These are phyloP conservation scores for Pseudovirgaria hyperparasitica DNA, from an alignment of 2,329 filamentous ascomycete species.

Conservation along the genomic window DNA sequence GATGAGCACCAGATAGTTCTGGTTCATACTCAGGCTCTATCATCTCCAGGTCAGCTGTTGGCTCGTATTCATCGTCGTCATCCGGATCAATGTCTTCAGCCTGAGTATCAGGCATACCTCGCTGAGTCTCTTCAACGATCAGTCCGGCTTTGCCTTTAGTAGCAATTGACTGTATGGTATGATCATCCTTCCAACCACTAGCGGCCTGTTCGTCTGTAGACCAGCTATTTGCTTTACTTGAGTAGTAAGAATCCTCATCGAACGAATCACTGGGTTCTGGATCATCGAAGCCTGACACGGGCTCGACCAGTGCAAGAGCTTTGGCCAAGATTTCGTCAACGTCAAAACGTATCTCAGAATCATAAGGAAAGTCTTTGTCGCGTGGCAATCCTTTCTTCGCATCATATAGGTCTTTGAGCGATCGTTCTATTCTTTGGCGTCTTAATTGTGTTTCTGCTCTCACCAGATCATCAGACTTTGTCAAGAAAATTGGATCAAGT, in stretches of 20 bases:
- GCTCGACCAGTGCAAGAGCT: conserved; percentile 61
- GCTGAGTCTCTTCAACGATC: too few relatives aligned
- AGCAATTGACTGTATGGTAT: conserved; percentile 7
- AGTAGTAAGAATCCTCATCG: conserved; percentile 93
- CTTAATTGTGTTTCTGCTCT: conserved; percentile 71
- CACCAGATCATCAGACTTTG: conserved; percentile 75
- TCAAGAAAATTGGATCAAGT: conserved; percentile 71
- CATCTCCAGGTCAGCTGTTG: conserved; percentile 25
- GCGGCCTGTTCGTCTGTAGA: conserved; percentile 41
- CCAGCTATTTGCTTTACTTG: conserved; percentile 76
- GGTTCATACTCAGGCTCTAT: conserved; percentile 20
- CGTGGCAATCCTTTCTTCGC: conserved; percentile 39
- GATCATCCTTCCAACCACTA: too few relatives aligned
- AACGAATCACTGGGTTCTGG: conserved; percentile 65
- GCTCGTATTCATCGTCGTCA: conserved; percentile 25
- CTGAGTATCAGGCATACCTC: too few relatives aligned
- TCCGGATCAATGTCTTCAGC: conserved; percentile 21
- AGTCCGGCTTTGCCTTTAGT: conserved; percentile 1
- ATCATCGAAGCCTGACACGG: conserved; percentile 47
- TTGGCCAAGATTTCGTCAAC: conserved; percentile 33
- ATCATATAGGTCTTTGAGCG: conserved; percentile 65
- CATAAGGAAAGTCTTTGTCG: conserved; percentile 35
- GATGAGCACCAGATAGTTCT: conserved; percentile 12
- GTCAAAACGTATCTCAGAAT: conserved; percentile 30
- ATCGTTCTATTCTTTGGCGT: conserved; percentile 67